Conservation (phyloP, 495 filamentous ascomycete species). For the Neurospora sp. region DNA sequence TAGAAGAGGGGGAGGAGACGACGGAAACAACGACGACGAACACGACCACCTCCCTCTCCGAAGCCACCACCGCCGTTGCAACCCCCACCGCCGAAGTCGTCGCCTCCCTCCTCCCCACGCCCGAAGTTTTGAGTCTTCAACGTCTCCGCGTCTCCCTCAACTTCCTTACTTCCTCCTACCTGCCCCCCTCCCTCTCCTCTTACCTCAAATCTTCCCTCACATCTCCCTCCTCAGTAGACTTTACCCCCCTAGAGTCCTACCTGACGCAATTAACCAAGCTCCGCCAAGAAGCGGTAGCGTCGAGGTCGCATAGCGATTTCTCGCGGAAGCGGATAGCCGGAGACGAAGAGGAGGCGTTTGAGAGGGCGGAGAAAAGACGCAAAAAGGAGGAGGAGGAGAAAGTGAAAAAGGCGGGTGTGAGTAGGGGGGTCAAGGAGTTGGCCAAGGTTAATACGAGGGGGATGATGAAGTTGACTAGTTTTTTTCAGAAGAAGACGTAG, state of each 20-base stretch:
- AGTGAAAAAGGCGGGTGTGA: constrained; percentile 56
- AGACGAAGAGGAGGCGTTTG: constrained; percentile 61
- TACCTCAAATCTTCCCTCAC: constrained; percentile 37
- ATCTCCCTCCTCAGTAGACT: constrained; percentile 42
- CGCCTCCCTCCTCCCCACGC: constrained; percentile 35
- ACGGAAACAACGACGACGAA: constrained; percentile 16
- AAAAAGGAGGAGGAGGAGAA: constrained; percentile 54
- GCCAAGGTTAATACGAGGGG: constrained; percentile 81
- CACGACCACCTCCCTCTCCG: constrained; percentile 30
- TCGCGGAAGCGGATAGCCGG: constrained; percentile 52
- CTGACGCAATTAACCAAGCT: constrained; percentile 53
- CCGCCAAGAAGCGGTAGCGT: constrained; percentile 55
- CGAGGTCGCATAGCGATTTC: constrained; percentile 57
- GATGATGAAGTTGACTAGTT: constrained; percentile 96
- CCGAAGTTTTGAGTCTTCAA: constrained; percentile 49
- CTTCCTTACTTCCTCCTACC: constrained; percentile 68
- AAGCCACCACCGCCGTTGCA: constrained; percentile 9
- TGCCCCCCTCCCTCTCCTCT: constrained; percentile 42
- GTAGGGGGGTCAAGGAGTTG: constrained; percentile 62
- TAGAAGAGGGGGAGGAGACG: not conserved
- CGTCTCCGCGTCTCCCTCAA: constrained; percentile 62
- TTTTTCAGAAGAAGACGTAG: constrained; percentile 82
- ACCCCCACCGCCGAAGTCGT: constrained; percentile 16
- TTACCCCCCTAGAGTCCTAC: constrained; percentile 56
- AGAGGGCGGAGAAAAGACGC: constrained; percentile 66